A percentile compares a stretch with the other conserved stretches of the same genome.
These are phyloP conservation scores for Mrakia blollopis DNA, from an alignment of 768 basidiomycete species.

Conservation along the genomic window DNA sequence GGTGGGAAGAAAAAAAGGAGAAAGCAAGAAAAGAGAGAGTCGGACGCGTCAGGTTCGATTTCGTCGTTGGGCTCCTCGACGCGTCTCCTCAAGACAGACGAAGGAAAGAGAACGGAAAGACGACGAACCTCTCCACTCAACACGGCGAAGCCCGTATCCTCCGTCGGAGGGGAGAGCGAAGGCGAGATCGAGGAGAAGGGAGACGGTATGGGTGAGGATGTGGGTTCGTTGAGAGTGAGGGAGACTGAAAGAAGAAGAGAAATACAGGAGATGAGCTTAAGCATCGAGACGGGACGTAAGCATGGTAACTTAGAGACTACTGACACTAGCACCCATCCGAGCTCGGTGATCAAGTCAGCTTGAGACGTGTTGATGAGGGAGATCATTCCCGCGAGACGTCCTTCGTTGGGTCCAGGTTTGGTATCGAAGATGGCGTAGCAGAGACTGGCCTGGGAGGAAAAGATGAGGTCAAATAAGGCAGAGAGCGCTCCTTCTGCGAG, in stretches of 20 bases:
- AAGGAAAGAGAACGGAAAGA: not conserved
- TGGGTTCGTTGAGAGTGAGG: conserved; percentile 22
- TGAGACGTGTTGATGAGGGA: conserved; percentile 5
- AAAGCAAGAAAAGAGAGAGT: not conserved
- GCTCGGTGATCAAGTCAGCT: conserved; percentile 18
- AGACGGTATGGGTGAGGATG: conserved; percentile 28
- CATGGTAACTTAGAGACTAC: too few species aligned
- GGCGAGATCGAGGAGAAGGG: conserved; percentile 16
- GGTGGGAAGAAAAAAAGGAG: not conserved
- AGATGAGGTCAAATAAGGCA: not conserved
- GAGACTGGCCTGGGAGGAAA: conserved; percentile 5
- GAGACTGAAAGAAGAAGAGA: not conserved
- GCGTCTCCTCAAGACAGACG: too few species aligned
- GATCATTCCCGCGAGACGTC: conserved; percentile 23
- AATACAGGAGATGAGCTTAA: not conserved
- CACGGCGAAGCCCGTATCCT: conserved; percentile 28
- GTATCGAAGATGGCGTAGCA: conserved; percentile 24
- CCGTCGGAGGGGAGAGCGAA: conserved; percentile 28
- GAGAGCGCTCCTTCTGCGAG: too few species aligned
- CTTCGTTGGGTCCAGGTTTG: conserved; percentile 6
- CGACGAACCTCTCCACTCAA: conserved; percentile 25
- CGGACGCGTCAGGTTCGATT: not conserved
- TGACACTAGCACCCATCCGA: conserved; percentile 24
- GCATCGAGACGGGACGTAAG: too few species aligned
- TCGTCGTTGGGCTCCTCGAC: too few species aligned